Percentiles rank a stretch among this genome's conserved stretches.
Evolutionary conservation across 2,329 filamentous ascomycete genomes (phyloP).

Genomic region (Trichoderma brevicompactum): DNA sequence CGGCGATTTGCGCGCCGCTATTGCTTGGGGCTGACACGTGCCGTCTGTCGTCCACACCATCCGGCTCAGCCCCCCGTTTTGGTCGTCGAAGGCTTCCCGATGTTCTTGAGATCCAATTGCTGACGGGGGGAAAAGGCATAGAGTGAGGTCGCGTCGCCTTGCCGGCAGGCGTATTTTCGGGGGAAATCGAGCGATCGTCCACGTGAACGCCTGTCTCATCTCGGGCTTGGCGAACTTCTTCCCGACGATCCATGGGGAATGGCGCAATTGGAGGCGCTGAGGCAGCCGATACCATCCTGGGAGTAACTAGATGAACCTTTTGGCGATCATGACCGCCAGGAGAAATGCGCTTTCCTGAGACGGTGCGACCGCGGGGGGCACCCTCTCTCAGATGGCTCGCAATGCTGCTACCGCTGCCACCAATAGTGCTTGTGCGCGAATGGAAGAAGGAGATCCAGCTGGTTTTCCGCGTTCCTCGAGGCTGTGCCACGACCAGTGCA

Average conservation of each 20-base stretch:
- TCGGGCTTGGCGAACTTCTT: conserved; percentile 29
- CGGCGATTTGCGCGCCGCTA: conserved; percentile 39
- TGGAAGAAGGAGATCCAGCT: conserved; percentile 65
- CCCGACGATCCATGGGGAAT: conserved; percentile 35
- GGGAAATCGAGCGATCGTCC: conserved; percentile 32
- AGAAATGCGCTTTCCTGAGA: conserved; percentile 38
- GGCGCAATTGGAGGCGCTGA: conserved; percentile 34
- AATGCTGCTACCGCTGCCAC: conserved; percentile 32
- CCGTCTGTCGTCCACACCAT: conserved; percentile 51
- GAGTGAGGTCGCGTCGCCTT: conserved; percentile 59
- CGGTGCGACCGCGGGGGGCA: conserved; percentile 35
- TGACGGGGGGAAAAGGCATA: conserved; percentile 62
- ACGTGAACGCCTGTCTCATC: conserved; percentile 4
- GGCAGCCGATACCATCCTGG: conserved; percentile 42
- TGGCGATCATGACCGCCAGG: conserved; percentile 33
- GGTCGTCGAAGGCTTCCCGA: conserved; percentile 59
- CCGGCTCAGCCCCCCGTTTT: conserved; percentile 54
- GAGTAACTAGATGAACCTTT: conserved; percentile 44
- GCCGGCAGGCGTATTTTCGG: conserved; percentile 50
- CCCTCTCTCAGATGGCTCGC: conserved; percentile 37
- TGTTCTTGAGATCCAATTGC: conserved; percentile 59
- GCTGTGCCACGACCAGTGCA: conserved; percentile 32
- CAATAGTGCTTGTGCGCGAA: conserved; percentile 41
- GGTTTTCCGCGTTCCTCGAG: conserved; percentile 29
- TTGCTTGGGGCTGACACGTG: conserved; percentile 58